Evolutionary conservation across 805 yeast species (phyloP), one percentile per base, ranked within the genome.

Genomic region (Starmerella sirachaensis): DNA sequence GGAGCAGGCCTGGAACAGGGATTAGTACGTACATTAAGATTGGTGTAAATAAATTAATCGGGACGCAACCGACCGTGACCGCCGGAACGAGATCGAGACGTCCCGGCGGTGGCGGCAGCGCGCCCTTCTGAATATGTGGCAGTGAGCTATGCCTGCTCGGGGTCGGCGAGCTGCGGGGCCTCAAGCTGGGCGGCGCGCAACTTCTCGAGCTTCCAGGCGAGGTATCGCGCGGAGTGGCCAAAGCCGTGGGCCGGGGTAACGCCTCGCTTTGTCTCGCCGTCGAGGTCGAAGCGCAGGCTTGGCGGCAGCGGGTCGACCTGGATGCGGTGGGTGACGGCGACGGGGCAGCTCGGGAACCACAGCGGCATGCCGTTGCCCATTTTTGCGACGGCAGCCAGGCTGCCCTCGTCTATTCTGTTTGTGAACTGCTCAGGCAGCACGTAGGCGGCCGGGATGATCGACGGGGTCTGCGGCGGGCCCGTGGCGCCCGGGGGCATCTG

Each of bases 171-270:
- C 13, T 7, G 10, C 13, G 28, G 14, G 14, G 14, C 7, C 6
- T 25, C 20, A n/a, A 22, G 14, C n/a, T 20, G 26, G n/a, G 27
- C 26, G 10, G 34, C 34, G 10, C 27, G 6, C 13, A 32, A 29
- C 22, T 17, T 23, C 17, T 29, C 24, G 22, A 41, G 43, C 53
- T 69, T 72, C 69, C 69, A 75, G 1, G 83, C 81, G 53, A 84
- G 56, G 53, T 80, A 85, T 51, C 68, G 66, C 2, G 84, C 82
- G 35, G 80, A 71, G 51, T 83, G 93, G 5, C 93, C 84, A 25
- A 76, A 54, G 25, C 69, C 68, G 25, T 38, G 42, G 8, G 54
- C 43, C 3, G 38, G 46, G 4, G 53, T 51, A 4, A 46, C 49
- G n/a, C 50, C 52, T n/a, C 48, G 43, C 26, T 51, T 56, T 8